Percentiles rank a stretch among this genome's conserved stretches.
These are phyloP conservation scores for Thamnidium elegans DNA, from an alignment of 192 early-diverging fungal species.

Conservation along the genomic window DNA sequence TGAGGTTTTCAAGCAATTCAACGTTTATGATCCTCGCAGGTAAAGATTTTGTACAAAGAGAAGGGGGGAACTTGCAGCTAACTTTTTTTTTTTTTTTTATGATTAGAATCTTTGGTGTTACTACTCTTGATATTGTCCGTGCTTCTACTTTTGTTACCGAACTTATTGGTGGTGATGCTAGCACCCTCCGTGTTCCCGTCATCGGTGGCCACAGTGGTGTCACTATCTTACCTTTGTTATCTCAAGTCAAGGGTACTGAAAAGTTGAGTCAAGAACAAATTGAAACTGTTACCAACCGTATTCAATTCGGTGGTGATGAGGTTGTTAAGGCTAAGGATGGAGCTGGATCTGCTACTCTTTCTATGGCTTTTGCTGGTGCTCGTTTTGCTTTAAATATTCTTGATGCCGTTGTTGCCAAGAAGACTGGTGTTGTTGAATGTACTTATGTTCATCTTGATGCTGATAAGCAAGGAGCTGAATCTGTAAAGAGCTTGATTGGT, in stretches of 20 bases:
- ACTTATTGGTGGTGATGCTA: conserved; percentile 67
- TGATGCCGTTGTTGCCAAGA: conserved; percentile 67
- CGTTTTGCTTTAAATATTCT: conserved; percentile 92
- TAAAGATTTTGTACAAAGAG: too few species aligned
- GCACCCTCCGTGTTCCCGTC: conserved; percentile 75
- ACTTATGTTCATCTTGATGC: conserved; percentile 78
- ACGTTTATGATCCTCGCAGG: conserved; percentile 72
- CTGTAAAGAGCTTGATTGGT: conserved; percentile 35
- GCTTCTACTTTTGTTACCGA: conserved; percentile 93
- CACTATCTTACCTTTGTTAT: conserved; percentile 96
- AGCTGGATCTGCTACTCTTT: conserved; percentile 84
- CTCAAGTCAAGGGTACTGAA: conserved; percentile 55
- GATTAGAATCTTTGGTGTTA: conserved; percentile 90
- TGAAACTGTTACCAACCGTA: conserved; percentile 89
- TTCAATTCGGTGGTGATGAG: conserved; percentile 99
- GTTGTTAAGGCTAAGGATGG: conserved; percentile 99
- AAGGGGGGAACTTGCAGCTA: not conserved
- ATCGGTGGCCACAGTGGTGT: conserved; percentile 96
- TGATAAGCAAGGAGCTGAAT: conserved; percentile 5
- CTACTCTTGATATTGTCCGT: conserved; percentile 95
- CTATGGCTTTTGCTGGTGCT: conserved; percentile 90
- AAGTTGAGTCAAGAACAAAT: conserved; percentile 82
- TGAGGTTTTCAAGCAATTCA: conserved; percentile 81
- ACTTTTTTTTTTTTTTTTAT: not conserved
- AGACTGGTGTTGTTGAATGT: conserved; percentile 85